These are phyloP conservation scores for Lactarius hatsudake DNA, from an alignment of 768 basidiomycete genomes.

Conservation along the genomic window DNA sequence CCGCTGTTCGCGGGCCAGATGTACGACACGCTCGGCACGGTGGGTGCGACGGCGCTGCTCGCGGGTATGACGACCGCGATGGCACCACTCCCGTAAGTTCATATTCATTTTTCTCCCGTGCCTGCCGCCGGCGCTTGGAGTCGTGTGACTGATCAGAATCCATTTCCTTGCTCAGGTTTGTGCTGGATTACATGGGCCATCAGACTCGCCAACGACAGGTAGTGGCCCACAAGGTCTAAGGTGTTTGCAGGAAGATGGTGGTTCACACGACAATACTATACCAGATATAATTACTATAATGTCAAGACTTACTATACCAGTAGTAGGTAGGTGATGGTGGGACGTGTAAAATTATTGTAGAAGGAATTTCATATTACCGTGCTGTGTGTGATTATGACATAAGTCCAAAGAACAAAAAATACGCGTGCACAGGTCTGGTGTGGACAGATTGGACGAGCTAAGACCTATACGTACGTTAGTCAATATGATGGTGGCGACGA, in stretches of 20 bases:
- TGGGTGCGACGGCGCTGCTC: slow-evolving; percentile 40
- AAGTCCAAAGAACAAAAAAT: not conserved
- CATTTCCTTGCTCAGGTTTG: slow-evolving; percentile 1
- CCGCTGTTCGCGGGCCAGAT: slow-evolving; percentile 41
- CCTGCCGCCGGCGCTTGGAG: not conserved
- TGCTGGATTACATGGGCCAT: not conserved
- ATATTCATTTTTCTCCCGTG: not conserved
- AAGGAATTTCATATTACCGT: not conserved
- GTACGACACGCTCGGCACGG: slow-evolving; percentile 38
- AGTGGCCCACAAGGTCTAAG: not conserved
- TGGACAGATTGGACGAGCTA: not conserved
- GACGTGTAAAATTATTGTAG: not conserved
- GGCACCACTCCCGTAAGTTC: slow-evolving; percentile 50
- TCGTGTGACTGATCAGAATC: not conserved
- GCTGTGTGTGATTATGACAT: not conserved
- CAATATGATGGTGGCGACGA: not conserved
- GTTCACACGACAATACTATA: not conserved
- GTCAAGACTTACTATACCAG: not conserved
- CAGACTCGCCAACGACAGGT: not conserved
- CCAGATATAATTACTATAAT: not conserved
- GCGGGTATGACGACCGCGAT: slow-evolving; percentile 40
- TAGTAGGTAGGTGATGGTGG: not conserved
- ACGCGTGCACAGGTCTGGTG: not conserved
- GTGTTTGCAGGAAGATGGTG: not conserved
- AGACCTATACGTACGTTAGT: not conserved